Evolutionary conservation across 2,329 filamentous ascomycete species (phyloP).

Genomic region (Penicillium aurantiogriseum): DNA sequence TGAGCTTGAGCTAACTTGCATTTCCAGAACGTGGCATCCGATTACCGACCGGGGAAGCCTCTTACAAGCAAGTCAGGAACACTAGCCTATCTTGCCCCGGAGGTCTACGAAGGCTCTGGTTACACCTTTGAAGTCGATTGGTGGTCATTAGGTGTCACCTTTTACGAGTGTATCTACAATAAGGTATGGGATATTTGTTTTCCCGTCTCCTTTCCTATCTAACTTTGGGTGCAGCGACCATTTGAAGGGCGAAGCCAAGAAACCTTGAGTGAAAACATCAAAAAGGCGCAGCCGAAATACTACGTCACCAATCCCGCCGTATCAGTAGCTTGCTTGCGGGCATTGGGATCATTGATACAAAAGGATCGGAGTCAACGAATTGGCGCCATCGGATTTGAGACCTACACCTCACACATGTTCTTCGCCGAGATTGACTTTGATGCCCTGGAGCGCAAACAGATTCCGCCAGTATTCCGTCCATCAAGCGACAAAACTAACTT

Average conservation of each 20-base stretch:
- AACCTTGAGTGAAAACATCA: slow-evolving; percentile 74
- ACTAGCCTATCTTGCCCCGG: slow-evolving; percentile 89
- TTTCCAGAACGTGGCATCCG: slow-evolving; percentile 86
- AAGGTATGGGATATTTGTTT: slow-evolving; percentile 58
- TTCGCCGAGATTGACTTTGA: slow-evolving; percentile 84
- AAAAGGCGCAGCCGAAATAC: slow-evolving; percentile 77
- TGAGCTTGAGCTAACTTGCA: slow-evolving; percentile 10
- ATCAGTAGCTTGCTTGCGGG: slow-evolving; percentile 81
- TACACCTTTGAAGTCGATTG: slow-evolving; percentile 92
- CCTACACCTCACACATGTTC: slow-evolving; percentile 84
- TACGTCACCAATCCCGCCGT: slow-evolving; percentile 92
- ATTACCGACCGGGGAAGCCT: slow-evolving; percentile 76
- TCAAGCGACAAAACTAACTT: slow-evolving; percentile 99
- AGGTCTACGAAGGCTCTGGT: slow-evolving; percentile 87
- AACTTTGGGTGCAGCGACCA: slow-evolving; percentile 63
- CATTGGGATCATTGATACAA: slow-evolving; percentile 79
- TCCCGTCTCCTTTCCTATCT: slow-evolving; percentile 20
- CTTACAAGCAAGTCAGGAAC: slow-evolving; percentile 96
- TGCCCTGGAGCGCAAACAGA: slow-evolving; percentile 77
- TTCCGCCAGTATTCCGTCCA: slow-evolving; percentile 87
- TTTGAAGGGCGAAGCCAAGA: slow-evolving; percentile 89
- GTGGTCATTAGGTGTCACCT: slow-evolving; percentile 98
- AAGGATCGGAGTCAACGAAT: slow-evolving; percentile 77
- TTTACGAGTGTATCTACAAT: slow-evolving; percentile 99
- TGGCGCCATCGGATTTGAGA: slow-evolving; percentile 76